Evolutionary conservation across 768 basidiomycete species (phyloP).

Genomic region (Boletus rubropictus): DNA sequence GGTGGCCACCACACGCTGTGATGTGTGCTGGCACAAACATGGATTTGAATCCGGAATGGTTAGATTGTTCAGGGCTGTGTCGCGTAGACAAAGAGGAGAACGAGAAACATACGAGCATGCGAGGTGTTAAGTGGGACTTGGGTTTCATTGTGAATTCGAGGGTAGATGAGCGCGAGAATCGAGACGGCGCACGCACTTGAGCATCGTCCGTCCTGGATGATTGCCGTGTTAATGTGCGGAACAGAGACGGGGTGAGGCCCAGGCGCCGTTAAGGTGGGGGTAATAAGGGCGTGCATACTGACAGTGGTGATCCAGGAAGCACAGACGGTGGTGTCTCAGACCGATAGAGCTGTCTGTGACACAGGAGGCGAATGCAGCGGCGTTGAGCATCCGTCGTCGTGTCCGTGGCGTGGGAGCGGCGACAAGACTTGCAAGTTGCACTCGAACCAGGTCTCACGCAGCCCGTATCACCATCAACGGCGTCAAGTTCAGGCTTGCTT

Average conservation of each 20-base stretch:
- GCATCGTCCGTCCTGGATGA: neutral
- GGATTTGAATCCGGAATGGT: slow-evolving; percentile 1
- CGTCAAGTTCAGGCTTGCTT: slow-evolving; percentile 5
- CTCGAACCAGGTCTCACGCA: slow-evolving; percentile 8
- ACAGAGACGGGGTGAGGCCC: slow-evolving; percentile 1
- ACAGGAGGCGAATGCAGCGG: neutral
- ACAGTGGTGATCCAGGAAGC: neutral
- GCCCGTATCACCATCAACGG: slow-evolving; percentile 10
- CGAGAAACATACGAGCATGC: neutral
- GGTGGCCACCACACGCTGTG: neutral
- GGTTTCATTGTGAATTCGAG: slow-evolving; percentile 1
- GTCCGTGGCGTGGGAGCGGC: slow-evolving; percentile 24
- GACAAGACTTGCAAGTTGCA: no score
- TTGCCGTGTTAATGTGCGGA: slow-evolving; percentile 2
- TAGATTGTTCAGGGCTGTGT: slow-evolving; percentile 5
- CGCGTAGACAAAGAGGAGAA: slow-evolving; percentile 9
- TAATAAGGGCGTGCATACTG: neutral
- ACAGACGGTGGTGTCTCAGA: neutral
- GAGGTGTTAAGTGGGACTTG: neutral
- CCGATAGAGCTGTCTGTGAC: neutral
- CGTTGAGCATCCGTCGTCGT: neutral
- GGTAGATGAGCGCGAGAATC: slow-evolving; percentile 9
- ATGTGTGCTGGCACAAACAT: neutral
- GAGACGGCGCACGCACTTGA: neutral
- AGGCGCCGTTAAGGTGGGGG: slow-evolving; percentile 3